Evolutionary conservation across 805 yeast genomes (phyloP).

Genomic region (Saccharomycopsis sp.): DNA sequence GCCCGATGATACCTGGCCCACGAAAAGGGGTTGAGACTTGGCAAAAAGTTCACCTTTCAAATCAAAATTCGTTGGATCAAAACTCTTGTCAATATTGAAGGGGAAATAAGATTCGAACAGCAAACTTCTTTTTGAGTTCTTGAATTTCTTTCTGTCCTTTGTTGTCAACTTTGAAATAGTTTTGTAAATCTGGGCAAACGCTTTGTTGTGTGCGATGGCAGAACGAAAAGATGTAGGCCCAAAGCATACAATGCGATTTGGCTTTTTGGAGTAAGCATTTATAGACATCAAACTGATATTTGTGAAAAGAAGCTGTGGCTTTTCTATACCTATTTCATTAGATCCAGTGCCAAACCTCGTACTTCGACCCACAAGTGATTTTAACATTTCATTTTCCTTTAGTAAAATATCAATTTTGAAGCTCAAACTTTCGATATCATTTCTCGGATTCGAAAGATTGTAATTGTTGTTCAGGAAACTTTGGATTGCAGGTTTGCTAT

Average conservation of each 20-base stretch:
- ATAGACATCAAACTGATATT: constrained; percentile 7
- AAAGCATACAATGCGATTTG: constrained; percentile 18
- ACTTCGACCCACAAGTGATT: background rate
- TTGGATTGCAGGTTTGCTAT: no score
- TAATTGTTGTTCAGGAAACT: no score
- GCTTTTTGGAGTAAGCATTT: constrained; percentile 11
- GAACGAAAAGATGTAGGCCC: constrained; percentile 20
- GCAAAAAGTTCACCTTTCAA: background rate
- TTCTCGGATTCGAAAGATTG: constrained; percentile 4
- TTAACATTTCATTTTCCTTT: constrained; percentile 11
- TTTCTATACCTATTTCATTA: background rate
- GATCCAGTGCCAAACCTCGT: background rate
- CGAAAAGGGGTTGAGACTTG: no score
- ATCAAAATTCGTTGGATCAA: constrained; percentile 1
- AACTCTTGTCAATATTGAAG: constrained; percentile 13
- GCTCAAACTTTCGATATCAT: constrained; percentile 2
- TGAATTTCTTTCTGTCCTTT: constrained; percentile 16
- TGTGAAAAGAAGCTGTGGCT: constrained; percentile 3
- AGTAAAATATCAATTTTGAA: constrained; percentile 10
- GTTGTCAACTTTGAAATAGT: constrained; percentile 15
- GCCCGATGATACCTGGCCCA: background rate
- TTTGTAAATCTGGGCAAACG: constrained; percentile 17
- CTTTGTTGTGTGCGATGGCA: constrained; percentile 13
- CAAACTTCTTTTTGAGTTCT: constrained; percentile 5
- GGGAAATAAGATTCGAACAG: constrained; percentile 15